Conservation (phyloP, 805 yeast genomes). For the Spencermartinsiella europaea region DNA sequence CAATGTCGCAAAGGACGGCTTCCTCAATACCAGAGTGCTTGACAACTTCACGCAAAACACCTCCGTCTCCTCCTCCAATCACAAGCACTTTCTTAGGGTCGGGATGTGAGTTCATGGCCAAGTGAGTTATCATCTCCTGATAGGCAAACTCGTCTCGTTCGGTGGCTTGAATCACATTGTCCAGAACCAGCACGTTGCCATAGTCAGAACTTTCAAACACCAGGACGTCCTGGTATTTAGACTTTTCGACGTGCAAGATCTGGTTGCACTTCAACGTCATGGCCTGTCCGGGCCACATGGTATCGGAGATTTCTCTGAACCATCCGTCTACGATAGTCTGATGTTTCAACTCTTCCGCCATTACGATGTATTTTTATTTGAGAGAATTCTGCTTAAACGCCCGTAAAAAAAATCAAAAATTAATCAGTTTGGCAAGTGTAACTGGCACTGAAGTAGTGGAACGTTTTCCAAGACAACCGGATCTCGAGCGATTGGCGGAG, state of each 20-base stretch:
- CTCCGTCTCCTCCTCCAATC: constrained; percentile 97
- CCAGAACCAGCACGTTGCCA: constrained; percentile 85
- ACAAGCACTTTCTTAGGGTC: constrained; percentile 72
- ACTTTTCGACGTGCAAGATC: constrained; percentile 60
- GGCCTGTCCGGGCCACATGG: constrained; percentile 83
- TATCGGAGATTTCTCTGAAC: constrained; percentile 73
- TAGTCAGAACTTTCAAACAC: constrained; percentile 70
- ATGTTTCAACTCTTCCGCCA: constrained; percentile 26
- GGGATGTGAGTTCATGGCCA: constrained; percentile 74
- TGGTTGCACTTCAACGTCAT: constrained; percentile 59
- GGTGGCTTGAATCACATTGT: constrained; percentile 86
- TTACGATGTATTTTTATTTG: too few relatives aligned
- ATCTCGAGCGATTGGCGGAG: too few relatives aligned
- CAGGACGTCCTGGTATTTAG: constrained; percentile 69
- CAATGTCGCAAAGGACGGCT: constrained; percentile 84
- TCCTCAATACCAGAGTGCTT: constrained; percentile 60
- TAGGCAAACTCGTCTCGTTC: constrained; percentile 92
- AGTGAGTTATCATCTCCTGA: constrained; percentile 85
- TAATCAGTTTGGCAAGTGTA: neutral
- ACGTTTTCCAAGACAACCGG: too few relatives aligned
- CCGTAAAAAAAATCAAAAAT: neutral
- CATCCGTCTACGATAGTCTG: constrained; percentile 53
- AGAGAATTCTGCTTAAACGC: too few relatives aligned
- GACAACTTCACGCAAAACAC: constrained; percentile 81
- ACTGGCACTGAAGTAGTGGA: too few relatives aligned